Conservation (phyloP, 352 stramenopile genomes). For the Phytopythium vexans region DNA sequence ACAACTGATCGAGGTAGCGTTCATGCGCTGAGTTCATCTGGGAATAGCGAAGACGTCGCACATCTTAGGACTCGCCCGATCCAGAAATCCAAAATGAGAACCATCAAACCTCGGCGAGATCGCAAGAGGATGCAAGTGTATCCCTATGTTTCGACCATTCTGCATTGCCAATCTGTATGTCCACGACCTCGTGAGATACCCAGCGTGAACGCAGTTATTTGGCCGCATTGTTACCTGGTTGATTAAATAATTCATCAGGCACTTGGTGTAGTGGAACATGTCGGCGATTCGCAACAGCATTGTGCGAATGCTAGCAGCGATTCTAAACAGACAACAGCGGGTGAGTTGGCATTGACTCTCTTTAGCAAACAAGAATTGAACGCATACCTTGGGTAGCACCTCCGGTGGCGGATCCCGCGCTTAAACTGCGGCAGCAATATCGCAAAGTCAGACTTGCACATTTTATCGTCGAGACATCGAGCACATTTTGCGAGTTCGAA, state of each 20-base stretch:
- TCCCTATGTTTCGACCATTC: conserved; percentile 18
- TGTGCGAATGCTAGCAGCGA: conserved; percentile 35
- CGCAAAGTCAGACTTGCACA: conserved; percentile 43
- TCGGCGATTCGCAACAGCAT: conserved; percentile 49
- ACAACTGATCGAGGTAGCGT: conserved; percentile 53
- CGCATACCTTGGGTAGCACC: conserved; percentile 45
- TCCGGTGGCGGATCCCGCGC: conserved; percentile 41
- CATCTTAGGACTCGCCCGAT: no score
- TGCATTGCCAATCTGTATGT: conserved; percentile 21
- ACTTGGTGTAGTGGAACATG: conserved; percentile 80
- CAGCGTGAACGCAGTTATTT: conserved; percentile 1
- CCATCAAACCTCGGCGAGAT: conserved; percentile 21
- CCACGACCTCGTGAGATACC: neutral
- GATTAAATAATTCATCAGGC: conserved; percentile 61
- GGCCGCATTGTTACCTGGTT: conserved; percentile 37
- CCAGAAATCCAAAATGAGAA: no score
- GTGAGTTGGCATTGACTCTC: no score
- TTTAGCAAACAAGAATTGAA: neutral
- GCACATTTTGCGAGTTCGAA: conserved; percentile 36
- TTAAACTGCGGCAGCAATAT: conserved; percentile 43
- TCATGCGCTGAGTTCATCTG: conserved; percentile 67
- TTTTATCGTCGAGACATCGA: conserved; percentile 58
- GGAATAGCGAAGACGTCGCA: no score
- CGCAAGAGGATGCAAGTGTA: conserved; percentile 14
- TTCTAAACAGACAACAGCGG: conserved; percentile 18